Evolutionary conservation across 202 grass and related monocot genomes (phyloP).

Genomic region (Schoenoplectus triqueter): DNA sequence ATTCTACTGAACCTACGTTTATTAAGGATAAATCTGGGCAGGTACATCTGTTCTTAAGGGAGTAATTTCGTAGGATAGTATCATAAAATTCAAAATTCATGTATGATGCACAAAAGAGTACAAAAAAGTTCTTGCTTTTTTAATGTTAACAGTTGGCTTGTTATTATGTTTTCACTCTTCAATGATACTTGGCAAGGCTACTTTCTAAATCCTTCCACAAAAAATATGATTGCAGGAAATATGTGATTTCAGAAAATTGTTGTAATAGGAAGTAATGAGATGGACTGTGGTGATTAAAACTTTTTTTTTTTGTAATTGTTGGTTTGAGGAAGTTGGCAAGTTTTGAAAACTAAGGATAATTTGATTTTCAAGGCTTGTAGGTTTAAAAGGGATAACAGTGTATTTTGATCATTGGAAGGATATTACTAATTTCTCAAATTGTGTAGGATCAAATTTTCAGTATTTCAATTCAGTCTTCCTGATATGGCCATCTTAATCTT

Average conservation of each 20-base stretch:
- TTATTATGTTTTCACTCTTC: not conserved
- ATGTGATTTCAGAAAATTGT: slow-evolving; percentile 8
- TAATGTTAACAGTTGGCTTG: not conserved
- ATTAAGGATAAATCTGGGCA: slow-evolving; percentile 55
- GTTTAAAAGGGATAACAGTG: not conserved
- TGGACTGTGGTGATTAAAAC: not conserved
- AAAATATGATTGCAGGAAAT: not conserved
- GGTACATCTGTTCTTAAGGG: slow-evolving; percentile 9
- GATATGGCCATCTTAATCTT: slow-evolving; percentile 27
- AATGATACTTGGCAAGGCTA: not conserved
- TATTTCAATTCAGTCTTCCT: not conserved
- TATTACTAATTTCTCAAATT: not conserved
- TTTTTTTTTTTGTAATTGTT: not conserved
- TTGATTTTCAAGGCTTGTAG: not conserved
- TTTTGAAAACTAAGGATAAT: not conserved
- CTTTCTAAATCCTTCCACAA: not conserved
- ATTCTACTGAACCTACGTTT: slow-evolving; percentile 56
- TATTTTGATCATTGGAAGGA: not conserved
- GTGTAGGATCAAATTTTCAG: not conserved
- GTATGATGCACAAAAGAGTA: not conserved
- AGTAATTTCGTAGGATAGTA: not conserved
- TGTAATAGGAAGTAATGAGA: not conserved
- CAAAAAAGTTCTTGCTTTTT: not conserved
- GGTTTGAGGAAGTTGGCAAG: slow-evolving; percentile 4
- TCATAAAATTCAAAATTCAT: not conserved